Evolutionary conservation across 2,329 filamentous ascomycete species (phyloP).

Genomic region (Claviceps fusiformis): DNA sequence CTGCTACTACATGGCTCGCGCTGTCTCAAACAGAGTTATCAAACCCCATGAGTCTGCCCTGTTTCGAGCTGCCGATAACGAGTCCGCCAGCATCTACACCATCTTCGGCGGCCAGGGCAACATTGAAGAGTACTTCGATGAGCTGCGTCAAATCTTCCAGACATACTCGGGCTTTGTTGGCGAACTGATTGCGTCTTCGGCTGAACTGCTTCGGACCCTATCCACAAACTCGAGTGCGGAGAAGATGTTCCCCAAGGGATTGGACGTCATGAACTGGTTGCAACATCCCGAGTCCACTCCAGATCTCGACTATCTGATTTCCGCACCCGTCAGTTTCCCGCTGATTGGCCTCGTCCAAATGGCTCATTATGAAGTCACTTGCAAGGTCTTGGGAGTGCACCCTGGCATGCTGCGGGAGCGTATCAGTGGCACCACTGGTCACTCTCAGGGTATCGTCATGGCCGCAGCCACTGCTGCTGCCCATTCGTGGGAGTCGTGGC

Average conservation of each 20-base stretch:
- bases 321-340: slow-evolving; percentile 88
- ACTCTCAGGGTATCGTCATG: slow-evolving; percentile 92
- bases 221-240: slow-evolving; percentile 73
- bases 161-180: slow-evolving; percentile 87
- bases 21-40: slow-evolving; percentile 71
- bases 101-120: slow-evolving; percentile 97
- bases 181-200: slow-evolving; percentile 67
- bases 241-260: slow-evolving; percentile 94
- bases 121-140: slow-evolving; percentile 98
- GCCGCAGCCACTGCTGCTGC: slow-evolving; percentile 84
- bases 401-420: slow-evolving; percentile 78
- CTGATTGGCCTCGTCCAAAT: slow-evolving; percentile 93
- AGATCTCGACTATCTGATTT: slow-evolving; percentile 87
- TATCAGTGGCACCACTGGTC: slow-evolving; percentile 79
- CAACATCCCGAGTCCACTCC: slow-evolving; percentile 80
- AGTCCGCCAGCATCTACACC: slow-evolving; percentile 73
- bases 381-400: slow-evolving; percentile 77
- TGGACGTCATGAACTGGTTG: slow-evolving; percentile 90
- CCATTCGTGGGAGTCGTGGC: slow-evolving; percentile 85
- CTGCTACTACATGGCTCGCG: slow-evolving; percentile 82
- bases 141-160: slow-evolving; percentile 78
- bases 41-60: slow-evolving; percentile 90
- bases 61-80: slow-evolving; percentile 74
- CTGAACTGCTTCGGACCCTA: slow-evolving; percentile 75
- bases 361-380: slow-evolving; percentile 89